A percentile compares a stretch with the other conserved stretches of the same genome.
These are phyloP conservation scores for Trichoderma afroharzianum DNA, from an alignment of 2,329 filamentous ascomycete species.

Conservation along the genomic window DNA sequence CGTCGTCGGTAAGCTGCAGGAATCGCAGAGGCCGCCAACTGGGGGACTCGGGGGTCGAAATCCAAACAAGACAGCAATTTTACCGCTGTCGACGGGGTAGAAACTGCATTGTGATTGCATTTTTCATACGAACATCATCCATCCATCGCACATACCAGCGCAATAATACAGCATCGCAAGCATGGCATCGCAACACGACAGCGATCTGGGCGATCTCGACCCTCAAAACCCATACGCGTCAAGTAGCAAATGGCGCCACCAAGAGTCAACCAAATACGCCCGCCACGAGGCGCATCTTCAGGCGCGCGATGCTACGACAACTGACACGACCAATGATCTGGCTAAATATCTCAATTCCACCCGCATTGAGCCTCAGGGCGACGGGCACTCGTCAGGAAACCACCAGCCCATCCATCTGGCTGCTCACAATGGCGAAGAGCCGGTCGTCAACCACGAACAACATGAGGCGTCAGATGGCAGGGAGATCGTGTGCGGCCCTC, in stretches of 20 bases:
- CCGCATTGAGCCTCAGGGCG: constrained; percentile 43
- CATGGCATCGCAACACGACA: constrained; percentile 24
- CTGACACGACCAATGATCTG: constrained; percentile 47
- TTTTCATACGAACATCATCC: background rate
- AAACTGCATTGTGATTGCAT: background rate
- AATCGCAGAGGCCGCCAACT: constrained; percentile 9
- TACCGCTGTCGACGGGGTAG: background rate
- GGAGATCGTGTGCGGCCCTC: constrained; percentile 66
- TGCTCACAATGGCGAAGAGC: constrained; percentile 28
- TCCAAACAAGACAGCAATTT: background rate
- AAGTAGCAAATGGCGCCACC: constrained; percentile 58
- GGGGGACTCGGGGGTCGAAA: background rate
- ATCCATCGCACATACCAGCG: background rate
- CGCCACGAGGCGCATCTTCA: constrained; percentile 41
- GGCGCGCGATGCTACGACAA: constrained; percentile 29
- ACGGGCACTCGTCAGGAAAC: constrained; percentile 31
- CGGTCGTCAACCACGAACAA: constrained; percentile 3
- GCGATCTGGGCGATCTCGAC: constrained; percentile 30
- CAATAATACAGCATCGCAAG: background rate
- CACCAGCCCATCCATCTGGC: constrained; percentile 50
- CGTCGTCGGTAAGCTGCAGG: background rate
- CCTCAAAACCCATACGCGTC: constrained; percentile 54
- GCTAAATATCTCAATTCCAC: constrained; percentile 54
- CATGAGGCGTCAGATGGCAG: constrained; percentile 41
- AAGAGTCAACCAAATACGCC: constrained; percentile 57